Percentiles rank a stretch among this genome's conserved stretches.
Conservation (phyloP, 2,329 filamentous ascomycete species). For the Dactylellina haptotyla region DNA sequence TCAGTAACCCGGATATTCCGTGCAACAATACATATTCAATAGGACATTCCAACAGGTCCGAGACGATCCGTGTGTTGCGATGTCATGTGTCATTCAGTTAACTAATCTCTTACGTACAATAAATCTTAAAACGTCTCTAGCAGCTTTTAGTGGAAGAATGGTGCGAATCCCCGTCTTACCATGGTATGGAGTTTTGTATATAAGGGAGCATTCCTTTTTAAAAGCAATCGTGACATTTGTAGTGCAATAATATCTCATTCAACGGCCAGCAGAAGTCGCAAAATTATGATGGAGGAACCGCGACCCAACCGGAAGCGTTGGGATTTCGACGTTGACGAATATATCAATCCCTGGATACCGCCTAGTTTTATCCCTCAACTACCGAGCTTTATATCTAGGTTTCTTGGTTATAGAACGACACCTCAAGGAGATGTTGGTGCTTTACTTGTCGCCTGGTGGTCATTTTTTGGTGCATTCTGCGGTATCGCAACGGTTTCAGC, state of each 20-base stretch:
- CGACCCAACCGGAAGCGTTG: conserved; percentile 5
- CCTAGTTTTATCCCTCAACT: conserved; percentile 72
- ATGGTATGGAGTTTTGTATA: too few relatives aligned
- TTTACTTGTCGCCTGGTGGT: conserved; percentile 71
- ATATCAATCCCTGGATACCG: conserved; percentile 76
- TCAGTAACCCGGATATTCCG: too few relatives aligned
- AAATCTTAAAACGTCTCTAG: conserved; percentile 37
- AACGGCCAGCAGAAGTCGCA: too few relatives aligned
- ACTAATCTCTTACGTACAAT: conserved; percentile 44
- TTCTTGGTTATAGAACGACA: conserved; percentile 71
- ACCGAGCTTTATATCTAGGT: conserved; percentile 73
- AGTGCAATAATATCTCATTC: too few relatives aligned
- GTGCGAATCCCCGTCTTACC: too few relatives aligned
- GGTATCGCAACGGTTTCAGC: conserved; percentile 71
- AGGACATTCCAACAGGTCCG: neutral
- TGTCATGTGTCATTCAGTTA: conserved; percentile 28
- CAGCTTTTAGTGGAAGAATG: conserved; percentile 8
- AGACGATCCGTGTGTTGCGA: neutral
- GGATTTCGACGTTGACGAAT: conserved; percentile 79
- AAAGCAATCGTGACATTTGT: too few relatives aligned
- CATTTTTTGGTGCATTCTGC: conserved; percentile 72
- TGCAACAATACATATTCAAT: too few relatives aligned
- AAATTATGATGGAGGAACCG: conserved; percentile 16
- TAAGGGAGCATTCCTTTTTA: too few relatives aligned
- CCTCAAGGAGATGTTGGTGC: conserved; percentile 63